Percentiles rank a stretch among this genome's conserved stretches.
Evolutionary conservation across 768 basidiomycete species (phyloP).

Genomic region (Austroboletus festivus): DNA sequence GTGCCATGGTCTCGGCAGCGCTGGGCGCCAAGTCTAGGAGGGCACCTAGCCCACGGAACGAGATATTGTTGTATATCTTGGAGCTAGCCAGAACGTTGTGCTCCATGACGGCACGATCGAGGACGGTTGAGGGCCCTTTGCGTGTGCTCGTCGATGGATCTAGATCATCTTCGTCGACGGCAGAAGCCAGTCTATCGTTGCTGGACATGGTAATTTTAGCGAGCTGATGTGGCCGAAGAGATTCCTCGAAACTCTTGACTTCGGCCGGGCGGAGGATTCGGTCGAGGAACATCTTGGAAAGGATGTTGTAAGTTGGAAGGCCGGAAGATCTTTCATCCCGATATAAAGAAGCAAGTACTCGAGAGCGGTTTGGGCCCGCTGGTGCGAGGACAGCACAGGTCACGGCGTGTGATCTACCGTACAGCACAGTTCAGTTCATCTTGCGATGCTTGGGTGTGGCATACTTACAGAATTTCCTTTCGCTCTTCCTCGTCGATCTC

Average conservation of each 20-base stretch:
- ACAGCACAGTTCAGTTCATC: conserved; percentile 9
- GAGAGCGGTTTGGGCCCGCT: conserved; percentile 93
- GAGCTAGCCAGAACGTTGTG: conserved; percentile 97
- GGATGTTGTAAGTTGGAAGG: conserved; percentile 81
- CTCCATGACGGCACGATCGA: conserved; percentile 98
- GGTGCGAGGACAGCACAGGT: conserved; percentile 96
- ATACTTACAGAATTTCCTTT: conserved; percentile 78
- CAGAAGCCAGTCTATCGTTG: conserved; percentile 74
- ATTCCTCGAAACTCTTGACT: conserved; percentile 84
- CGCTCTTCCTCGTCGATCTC: conserved; percentile 95
- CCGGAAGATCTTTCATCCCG: conserved; percentile 87
- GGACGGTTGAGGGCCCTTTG: conserved; percentile 90
- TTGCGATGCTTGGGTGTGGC: background rate
- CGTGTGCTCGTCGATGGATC: conserved; percentile 68
- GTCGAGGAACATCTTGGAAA: conserved; percentile 98
- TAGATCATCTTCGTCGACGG: conserved; percentile 54
- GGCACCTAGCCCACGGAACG: conserved; percentile 89
- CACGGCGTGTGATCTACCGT: conserved; percentile 86
- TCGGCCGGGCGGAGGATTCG: conserved; percentile 90
- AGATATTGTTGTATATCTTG: conserved; percentile 97
- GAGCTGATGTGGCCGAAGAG: conserved; percentile 88
- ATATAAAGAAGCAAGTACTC: conserved; percentile 87
- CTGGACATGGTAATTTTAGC: conserved; percentile 86
- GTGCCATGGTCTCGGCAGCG: conserved; percentile 95
- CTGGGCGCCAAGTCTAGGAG: conserved; percentile 86